Evolutionary conservation across 2,329 filamentous ascomycete genomes (phyloP).

Genomic region (Calonectria pauciramosa): DNA sequence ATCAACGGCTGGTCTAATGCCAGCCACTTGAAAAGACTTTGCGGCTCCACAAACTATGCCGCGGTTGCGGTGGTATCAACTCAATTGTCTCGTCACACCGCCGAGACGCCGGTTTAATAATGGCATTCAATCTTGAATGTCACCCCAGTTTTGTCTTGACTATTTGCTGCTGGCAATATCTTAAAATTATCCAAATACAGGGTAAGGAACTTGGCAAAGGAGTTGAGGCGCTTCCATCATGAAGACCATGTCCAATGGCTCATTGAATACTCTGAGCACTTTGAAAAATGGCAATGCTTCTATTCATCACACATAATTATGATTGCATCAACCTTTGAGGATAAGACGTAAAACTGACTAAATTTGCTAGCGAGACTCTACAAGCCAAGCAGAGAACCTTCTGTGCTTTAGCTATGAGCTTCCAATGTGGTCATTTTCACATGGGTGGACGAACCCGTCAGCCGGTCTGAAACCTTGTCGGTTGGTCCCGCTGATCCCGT

Average conservation of each 20-base stretch:
- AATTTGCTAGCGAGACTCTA: no score
- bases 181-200: background rate
- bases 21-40: background rate
- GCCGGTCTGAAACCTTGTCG: background rate
- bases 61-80: background rate
- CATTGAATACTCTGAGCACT: background rate
- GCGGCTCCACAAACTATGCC: background rate
- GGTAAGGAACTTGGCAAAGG: background rate
- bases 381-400: background rate
- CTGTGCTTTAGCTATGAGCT: background rate
- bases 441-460: slow-evolving; percentile 4
- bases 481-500: slow-evolving; percentile 2
- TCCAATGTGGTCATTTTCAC: no score
- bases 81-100: background rate
- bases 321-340: background rate
- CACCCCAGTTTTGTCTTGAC: background rate
- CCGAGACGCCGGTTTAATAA: background rate
- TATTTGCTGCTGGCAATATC: background rate
- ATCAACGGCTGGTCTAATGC: background rate
- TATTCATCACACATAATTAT: background rate
- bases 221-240: background rate
- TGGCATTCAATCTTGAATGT: background rate
- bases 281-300: background rate
- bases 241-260: background rate
- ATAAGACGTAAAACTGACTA: no score